Base-by-base conservation (phyloP, 1,284 basidiomycete genomes). In the Cutaneotrichosporon sp. region DNA sequence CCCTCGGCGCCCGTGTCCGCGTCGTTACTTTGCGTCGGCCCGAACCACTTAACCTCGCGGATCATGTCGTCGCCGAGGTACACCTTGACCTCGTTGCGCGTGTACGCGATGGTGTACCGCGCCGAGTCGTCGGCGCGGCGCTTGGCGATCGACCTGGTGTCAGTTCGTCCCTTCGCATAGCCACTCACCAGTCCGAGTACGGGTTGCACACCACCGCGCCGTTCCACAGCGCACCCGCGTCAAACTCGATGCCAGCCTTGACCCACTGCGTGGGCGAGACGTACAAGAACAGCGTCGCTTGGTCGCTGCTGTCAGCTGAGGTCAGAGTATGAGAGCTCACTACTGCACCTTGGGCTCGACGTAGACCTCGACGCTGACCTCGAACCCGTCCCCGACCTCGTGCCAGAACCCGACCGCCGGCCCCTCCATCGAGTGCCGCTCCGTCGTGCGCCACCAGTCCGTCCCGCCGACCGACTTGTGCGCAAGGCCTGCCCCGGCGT, bases 151-250 rank as follows among this genome's bases (percentile, higher is more conserved):
- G 69, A 65, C 67, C 69, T 71, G 49, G 16, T 6, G 18, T 42
- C 25, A 50, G 36, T 24, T 42, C 38, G 1, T 42, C 3, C 34
- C 34, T 16, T 13, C 6, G 6, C 34, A 11, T 36, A 16, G 13
- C 34, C 6, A 36, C 68, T 60, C 47, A 73, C 73, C 73, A 74
- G 62, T 74, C 73, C 2, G 70, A 73, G 62, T 67, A 72, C 1
- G 69, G 69, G 53, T 69, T 69, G 38, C 61, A 61, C 10, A 72
- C 65, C 1, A 74, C 73, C 0, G 59, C 69, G 6, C 66, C 66
- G 36, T 69, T 67, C 68, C 68, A 73, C 18, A 68, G 33, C 49
- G 65, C 58, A 20, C 60, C 70, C 27, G 67, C 60, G 31, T 72
- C 69, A 52, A 53, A 74, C 56, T 74, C 73, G 25, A 69, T 56